phyloP scores from a whole-genome alignment of 164 flowering plant genomes.

The Tetracentron sinense region DNA sequence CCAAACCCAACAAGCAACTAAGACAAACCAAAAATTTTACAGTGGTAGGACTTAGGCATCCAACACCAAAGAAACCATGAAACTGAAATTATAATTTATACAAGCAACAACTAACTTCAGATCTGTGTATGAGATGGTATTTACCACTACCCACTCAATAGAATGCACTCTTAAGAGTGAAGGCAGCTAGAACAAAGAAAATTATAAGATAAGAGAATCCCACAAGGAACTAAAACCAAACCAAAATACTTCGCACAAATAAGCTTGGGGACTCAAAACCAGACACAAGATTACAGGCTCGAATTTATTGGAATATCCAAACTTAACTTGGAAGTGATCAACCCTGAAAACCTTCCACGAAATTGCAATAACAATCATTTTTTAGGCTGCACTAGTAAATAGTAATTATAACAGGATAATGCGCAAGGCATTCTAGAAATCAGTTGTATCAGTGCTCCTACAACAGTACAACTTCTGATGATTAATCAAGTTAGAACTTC shows the following conservation, averaged over 20 bases:
- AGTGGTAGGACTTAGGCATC: neutral
- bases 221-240: constrained; percentile 4
- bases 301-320: neutral
- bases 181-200: too few species aligned
- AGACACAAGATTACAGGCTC: constrained; percentile 1
- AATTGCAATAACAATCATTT: neutral
- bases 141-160: neutral
- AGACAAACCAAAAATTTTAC: neutral
- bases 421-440: neutral
- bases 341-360: neutral
- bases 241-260: too few species aligned
- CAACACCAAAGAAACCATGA: neutral
- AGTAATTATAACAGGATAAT: too few species aligned
- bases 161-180: neutral
- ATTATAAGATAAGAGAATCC: neutral
- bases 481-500: constrained; percentile 1
- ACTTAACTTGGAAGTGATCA: neutral
- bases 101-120: neutral
- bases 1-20: neutral
- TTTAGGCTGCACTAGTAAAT: neutral
- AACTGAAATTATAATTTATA: neutral
- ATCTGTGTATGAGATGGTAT: neutral
- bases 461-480: neutral
- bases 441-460: too few species aligned
- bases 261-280: neutral